phyloP scores from a whole-genome alignment of 2,329 filamentous ascomycete genomes.

The Allantophomopsis lycopodina region DNA sequence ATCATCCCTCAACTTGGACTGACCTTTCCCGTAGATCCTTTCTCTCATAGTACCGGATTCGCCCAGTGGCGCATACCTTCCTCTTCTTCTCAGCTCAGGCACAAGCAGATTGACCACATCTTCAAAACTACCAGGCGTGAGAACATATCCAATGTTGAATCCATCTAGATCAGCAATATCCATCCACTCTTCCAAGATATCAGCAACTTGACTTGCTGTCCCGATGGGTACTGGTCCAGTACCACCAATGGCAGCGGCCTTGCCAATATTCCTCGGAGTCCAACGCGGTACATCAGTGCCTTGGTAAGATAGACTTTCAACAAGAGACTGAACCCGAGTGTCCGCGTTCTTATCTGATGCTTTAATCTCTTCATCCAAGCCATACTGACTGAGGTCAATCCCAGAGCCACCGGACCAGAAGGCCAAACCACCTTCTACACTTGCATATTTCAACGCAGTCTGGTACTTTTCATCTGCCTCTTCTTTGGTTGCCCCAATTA shows the following conservation, averaged over 20 bases:
- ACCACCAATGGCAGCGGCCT: slow-evolving; percentile 54
- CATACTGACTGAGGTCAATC: slow-evolving; percentile 27
- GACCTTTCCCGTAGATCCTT: slow-evolving; percentile 45
- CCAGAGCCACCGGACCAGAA: slow-evolving; percentile 44
- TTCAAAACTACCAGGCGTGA: slow-evolving; percentile 53
- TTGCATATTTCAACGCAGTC: slow-evolving; percentile 46
- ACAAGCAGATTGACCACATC: slow-evolving; percentile 53
- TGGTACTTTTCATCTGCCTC: slow-evolving; percentile 50
- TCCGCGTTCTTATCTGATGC: slow-evolving; percentile 28
- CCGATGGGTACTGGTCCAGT: slow-evolving; percentile 52
- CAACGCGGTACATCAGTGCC: slow-evolving; percentile 49
- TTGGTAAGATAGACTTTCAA: slow-evolving; percentile 39
- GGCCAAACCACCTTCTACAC: slow-evolving; percentile 51
- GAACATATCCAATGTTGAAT: slow-evolving; percentile 58
- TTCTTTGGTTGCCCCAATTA: slow-evolving; percentile 50
- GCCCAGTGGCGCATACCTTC: slow-evolving; percentile 26
- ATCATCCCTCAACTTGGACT: slow-evolving; percentile 37
- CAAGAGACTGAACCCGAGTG: slow-evolving; percentile 20
- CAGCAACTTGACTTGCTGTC: slow-evolving; percentile 48
- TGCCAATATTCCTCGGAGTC: slow-evolving; percentile 57
- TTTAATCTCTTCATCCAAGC: slow-evolving; percentile 46
- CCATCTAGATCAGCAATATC: slow-evolving; percentile 56
- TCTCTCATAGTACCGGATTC: slow-evolving; percentile 36
- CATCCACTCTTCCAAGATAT: slow-evolving; percentile 53
- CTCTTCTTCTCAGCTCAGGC: slow-evolving; percentile 45